Conservation (phyloP, 345 rosid species). For the Salix arbutifolia region DNA sequence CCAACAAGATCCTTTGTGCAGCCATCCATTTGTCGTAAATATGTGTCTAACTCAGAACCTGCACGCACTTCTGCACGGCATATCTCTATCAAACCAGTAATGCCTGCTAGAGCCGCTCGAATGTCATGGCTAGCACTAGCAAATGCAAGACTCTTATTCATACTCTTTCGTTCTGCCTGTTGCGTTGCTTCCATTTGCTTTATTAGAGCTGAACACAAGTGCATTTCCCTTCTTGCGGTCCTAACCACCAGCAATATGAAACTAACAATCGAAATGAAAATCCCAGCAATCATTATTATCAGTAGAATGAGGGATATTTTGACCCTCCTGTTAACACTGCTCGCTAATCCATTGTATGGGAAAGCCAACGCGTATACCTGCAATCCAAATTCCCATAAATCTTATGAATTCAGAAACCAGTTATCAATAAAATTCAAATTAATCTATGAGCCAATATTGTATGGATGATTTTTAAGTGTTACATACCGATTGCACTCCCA, state of each 20-base stretch:
- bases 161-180: conserved; percentile 71
- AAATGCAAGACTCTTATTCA: conserved; percentile 66
- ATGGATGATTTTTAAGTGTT: background rate
- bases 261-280: conserved; percentile 21
- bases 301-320: conserved; percentile 26
- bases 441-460: background rate
- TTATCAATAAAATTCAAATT: background rate
- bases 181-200: conserved; percentile 77
- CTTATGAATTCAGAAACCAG: background rate
- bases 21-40: conserved; percentile 39
- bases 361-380: conserved; percentile 57
- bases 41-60: conserved; percentile 40
- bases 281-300: conserved; percentile 17
- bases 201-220: conserved; percentile 43
- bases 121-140: conserved; percentile 81
- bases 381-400: background rate
- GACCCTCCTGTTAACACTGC: conserved; percentile 16
- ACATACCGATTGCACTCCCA: conserved; percentile 37
- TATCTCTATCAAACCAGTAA: conserved; percentile 51
- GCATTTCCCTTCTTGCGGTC: conserved; percentile 46
- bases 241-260: conserved; percentile 35
- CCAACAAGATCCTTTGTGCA: conserved; percentile 59
- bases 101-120: conserved; percentile 56
- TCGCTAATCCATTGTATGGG: conserved; percentile 26
- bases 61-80: conserved; percentile 34